Conservation (phyloP, 768 basidiomycete genomes). For the Amanita molliuscula region DNA sequence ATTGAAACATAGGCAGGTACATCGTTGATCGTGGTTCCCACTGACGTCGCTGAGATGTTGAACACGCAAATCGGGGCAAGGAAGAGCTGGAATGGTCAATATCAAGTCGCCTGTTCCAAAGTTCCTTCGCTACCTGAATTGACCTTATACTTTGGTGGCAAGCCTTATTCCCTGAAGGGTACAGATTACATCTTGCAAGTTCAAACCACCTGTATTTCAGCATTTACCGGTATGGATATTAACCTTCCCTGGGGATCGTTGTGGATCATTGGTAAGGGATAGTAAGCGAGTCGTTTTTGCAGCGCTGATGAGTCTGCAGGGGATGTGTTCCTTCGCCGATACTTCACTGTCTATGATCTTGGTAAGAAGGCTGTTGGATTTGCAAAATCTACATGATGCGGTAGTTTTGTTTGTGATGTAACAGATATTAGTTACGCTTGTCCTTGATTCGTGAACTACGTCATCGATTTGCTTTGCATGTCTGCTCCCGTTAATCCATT, state of each 20-base stretch:
- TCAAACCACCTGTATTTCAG: constrained; percentile 86
- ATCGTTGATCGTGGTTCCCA: constrained; percentile 86
- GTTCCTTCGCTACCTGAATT: constrained; percentile 80
- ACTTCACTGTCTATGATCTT: constrained; percentile 85
- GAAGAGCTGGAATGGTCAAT: constrained; percentile 95
- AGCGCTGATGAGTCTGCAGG: constrained; percentile 26
- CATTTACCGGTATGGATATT: constrained; percentile 90
- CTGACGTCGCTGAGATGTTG: constrained; percentile 95
- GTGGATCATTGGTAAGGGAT: constrained; percentile 75
- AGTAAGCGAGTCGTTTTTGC: not conserved
- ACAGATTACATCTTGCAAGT: constrained; percentile 86
- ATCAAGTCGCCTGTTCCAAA: constrained; percentile 79
- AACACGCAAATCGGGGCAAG: constrained; percentile 92
- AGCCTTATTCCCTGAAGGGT: constrained; percentile 69
- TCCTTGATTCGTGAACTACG: not conserved
- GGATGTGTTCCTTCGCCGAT: constrained; percentile 87
- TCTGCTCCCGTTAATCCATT: not conserved
- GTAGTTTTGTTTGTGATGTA: constrained; percentile 1
- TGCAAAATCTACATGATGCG: constrained; percentile 31
- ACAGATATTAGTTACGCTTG: not conserved
- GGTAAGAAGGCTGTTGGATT: constrained; percentile 77
- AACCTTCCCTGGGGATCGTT: constrained; percentile 69
- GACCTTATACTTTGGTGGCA: constrained; percentile 73
- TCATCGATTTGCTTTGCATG: not conserved
- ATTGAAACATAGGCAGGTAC: constrained; percentile 46